Evolutionary conservation across 2,329 filamentous ascomycete species (phyloP).

Genomic region (Nigrospora osmanthi): DNA sequence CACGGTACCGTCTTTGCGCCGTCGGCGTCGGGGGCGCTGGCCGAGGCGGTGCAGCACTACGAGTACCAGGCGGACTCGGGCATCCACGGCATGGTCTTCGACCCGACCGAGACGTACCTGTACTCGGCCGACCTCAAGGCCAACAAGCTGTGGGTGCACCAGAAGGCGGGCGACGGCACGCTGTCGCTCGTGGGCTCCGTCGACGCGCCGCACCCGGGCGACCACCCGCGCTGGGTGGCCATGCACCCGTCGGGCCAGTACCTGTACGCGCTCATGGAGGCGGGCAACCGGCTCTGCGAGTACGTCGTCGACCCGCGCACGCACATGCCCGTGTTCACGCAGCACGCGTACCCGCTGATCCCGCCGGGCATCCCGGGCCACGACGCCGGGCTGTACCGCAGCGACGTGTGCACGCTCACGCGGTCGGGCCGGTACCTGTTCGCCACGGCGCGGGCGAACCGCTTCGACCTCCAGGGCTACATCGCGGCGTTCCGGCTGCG

Average conservation of each 20-base stretch:
- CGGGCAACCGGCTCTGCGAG: conserved; percentile 75
- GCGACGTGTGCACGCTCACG: conserved; percentile 73
- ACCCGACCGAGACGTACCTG: conserved; percentile 63
- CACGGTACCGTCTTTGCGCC: conserved; percentile 71
- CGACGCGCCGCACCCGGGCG: conserved; percentile 59
- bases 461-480: conserved; percentile 69
- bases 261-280: conserved; percentile 83
- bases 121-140: conserved; percentile 73
- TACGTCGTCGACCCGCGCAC: conserved; percentile 71
- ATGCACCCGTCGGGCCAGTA: conserved; percentile 72
- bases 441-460: conserved; percentile 75
- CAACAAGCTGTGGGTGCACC: conserved; percentile 80
- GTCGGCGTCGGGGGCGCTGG: conserved; percentile 47
- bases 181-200: conserved; percentile 65
- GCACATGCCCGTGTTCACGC: conserved; percentile 70
- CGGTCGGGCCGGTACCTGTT: conserved; percentile 69
- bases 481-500: conserved; percentile 71
- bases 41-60: conserved; percentile 63
- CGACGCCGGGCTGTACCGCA: conserved; percentile 61
- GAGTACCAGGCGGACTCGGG: conserved; percentile 62
- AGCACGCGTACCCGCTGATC: conserved; percentile 69
- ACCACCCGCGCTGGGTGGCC: conserved; percentile 85
- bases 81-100: conserved; percentile 78
- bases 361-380: conserved; percentile 57
- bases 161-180: conserved; percentile 44